Percentiles rank a stretch among this genome's conserved stretches.
These are phyloP conservation scores for Nannochloris sp. DNA, from an alignment of 139 green algal species.

Conservation along the genomic window DNA sequence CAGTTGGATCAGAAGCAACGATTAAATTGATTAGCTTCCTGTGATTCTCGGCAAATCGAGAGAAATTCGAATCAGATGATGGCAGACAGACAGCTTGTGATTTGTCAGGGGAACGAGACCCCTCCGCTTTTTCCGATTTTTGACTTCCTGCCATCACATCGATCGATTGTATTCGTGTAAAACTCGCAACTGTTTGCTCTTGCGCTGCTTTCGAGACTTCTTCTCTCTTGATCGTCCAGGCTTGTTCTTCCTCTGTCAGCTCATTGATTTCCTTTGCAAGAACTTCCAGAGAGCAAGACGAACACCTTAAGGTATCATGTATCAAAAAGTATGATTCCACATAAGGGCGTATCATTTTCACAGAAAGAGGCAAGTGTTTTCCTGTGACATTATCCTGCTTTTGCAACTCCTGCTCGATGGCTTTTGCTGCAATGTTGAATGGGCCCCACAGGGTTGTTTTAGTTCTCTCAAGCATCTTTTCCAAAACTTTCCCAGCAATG, in stretches of 20 bases:
- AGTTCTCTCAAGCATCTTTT: background rate
- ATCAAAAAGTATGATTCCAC: slow-evolving; percentile 92
- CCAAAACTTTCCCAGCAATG: background rate
- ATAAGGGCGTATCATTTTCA: slow-evolving; percentile 70
- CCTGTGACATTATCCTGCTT: background rate
- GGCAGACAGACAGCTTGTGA: background rate
- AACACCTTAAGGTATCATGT: slow-evolving; percentile 17
- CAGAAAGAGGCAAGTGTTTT: slow-evolving; percentile 58
- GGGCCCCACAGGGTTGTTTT: slow-evolving; percentile 15
- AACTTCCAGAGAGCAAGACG: slow-evolving; percentile 8
- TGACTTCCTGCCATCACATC: background rate
- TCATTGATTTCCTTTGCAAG: slow-evolving; percentile 12
- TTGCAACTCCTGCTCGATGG: slow-evolving; percentile 10
- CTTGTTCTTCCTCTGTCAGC: background rate
- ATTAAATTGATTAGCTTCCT: slow-evolving; percentile 82
- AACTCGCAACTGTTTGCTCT: background rate
- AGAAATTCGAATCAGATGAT: slow-evolving; percentile 16
- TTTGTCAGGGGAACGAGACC: too few relatives aligned
- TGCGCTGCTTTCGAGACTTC: background rate
- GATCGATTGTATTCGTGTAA: background rate
- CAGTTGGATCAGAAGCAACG: slow-evolving; percentile 53
- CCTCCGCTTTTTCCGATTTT: too few relatives aligned
- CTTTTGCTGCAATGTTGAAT: background rate
- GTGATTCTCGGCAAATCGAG: slow-evolving; percentile 78
- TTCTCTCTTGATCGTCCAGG: background rate